Conservation (phyloP, 2,329 filamentous ascomycete species). For the Arachnopeziza araneosa region DNA sequence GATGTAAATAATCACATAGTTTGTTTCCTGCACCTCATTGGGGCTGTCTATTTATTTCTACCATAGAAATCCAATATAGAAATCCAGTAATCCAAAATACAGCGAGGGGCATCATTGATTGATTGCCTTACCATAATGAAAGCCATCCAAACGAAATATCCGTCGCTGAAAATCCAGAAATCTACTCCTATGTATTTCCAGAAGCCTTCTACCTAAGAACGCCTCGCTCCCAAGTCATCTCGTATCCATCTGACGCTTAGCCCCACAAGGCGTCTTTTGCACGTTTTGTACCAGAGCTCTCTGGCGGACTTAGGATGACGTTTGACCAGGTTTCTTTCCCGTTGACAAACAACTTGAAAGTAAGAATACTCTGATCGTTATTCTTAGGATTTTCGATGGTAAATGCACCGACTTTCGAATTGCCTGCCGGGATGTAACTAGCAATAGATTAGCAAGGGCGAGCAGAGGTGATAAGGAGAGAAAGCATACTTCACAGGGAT, state of each 20-base stretch:
- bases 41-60: too few species aligned
- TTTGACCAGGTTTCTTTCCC: slow-evolving; percentile 73
- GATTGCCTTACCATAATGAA: too few species aligned
- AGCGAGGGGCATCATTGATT: too few species aligned
- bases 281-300: slow-evolving; percentile 20
- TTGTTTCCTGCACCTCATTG: too few species aligned
- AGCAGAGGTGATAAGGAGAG: not conserved
- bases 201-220: not conserved
- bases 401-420: slow-evolving; percentile 81
- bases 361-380: slow-evolving; percentile 65
- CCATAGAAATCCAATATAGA: too few species aligned
- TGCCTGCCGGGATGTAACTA: slow-evolving; percentile 76
- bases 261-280: slow-evolving; percentile 29
- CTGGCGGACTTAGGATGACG: slow-evolving; percentile 43
- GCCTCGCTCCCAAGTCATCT: not conserved
- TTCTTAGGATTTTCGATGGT: slow-evolving; percentile 63
- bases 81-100: too few species aligned
- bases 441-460: slow-evolving; percentile 17
- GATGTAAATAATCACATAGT: too few species aligned
- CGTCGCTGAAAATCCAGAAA: too few species aligned
- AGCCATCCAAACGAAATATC: too few species aligned
- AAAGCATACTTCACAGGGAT: slow-evolving; percentile 69
- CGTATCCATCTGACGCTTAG: slow-evolving; percentile 1
- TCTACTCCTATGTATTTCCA: too few species aligned
- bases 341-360: slow-evolving; percentile 78